Evolutionary conservation across 352 stramenopile species (phyloP), one percentile per base, ranked within the genome.

Genomic region (Phytopythium mirpurense): DNA sequence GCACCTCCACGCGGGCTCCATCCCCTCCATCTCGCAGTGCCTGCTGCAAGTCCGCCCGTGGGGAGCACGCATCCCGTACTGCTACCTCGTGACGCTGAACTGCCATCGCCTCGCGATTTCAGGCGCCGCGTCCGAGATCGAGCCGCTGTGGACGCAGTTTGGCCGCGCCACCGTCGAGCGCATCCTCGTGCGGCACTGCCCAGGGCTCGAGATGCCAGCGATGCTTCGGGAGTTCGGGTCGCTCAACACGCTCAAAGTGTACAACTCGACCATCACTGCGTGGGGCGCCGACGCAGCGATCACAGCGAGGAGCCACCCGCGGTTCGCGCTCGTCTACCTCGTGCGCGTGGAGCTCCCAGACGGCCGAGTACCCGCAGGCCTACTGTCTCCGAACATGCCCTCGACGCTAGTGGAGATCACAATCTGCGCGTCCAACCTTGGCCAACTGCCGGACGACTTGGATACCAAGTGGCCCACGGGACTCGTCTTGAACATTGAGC

Each of bases 401-500:
- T 15, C 11, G 2, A 64, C 54, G 2, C 15, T 70, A 7, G 59
- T 58, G 15, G 60, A 79, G 34, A 48, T 84, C 8, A 65, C 75
- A 23, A 52, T 78, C 49, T 59, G 21, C 0, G 52, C 51, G 11
- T 65, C 59, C 27, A 81, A 77, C 23, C 34, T 86, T 7, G 63
- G 46, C 1, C 41, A 67, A 18, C 32, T 83, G 6, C 75, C 70
- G 0, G 45, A 66, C 1, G 42, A 80, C 27, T 21, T 86, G 15
- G 58, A 78, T 19, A n/a, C 47, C n/a, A 43, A 55, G 18, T 86
- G 75, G 72, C 57, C 72, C 0, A 45, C 57, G 32, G 63, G 60
- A 14, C 54, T 56, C 7, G 61, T 53, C 47, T 60, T 72, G 24
- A 63, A 63, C 34, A 27, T 72, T 1, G 60, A 68, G 51, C 49